Conservation (phyloP, 352 stramenopile species). For the Globisporangium viniferum region DNA sequence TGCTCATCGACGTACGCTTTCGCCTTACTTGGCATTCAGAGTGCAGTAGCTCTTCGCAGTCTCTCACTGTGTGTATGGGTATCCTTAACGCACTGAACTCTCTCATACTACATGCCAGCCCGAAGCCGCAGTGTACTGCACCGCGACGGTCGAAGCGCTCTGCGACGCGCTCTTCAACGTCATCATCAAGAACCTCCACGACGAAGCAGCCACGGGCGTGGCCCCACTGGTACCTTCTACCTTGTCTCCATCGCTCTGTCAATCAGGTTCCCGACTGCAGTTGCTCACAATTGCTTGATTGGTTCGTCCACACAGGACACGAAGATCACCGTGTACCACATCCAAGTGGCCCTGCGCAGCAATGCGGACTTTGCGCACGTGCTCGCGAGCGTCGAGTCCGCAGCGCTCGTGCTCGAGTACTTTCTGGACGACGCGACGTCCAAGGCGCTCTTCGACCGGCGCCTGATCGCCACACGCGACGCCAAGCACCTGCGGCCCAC, state of each 20-base stretch:
- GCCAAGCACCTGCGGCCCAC: conserved; percentile 36
- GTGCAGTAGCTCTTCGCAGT: neutral
- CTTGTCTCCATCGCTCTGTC: neutral
- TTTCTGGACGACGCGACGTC: conserved; percentile 55
- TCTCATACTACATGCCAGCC: conserved; percentile 18
- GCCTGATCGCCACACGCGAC: conserved; percentile 37
- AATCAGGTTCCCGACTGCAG: neutral
- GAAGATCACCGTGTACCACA: conserved; percentile 49
- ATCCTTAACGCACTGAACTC: conserved; percentile 2
- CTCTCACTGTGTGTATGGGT: neutral
- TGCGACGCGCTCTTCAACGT: conserved; percentile 51
- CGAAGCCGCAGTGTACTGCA: conserved; percentile 52
- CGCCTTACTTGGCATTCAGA: too few species aligned
- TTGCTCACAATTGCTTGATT: neutral
- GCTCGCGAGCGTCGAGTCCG: conserved; percentile 33
- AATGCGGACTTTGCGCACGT: conserved; percentile 38
- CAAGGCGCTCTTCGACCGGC: conserved; percentile 35
- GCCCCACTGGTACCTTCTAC: conserved; percentile 25
- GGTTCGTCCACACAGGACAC: conserved; percentile 24
- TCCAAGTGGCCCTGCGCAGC: conserved; percentile 49
- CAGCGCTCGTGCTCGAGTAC: conserved; percentile 35
- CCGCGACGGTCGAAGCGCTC: conserved; percentile 47
- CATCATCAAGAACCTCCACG: conserved; percentile 40
- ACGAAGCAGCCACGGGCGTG: conserved; percentile 23
- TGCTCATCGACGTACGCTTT: conserved; percentile 41